Evolutionary conservation across 2,329 filamentous ascomycete species (phyloP), one percentile per base, ranked within the genome.

Genomic region (Aquanectria penicillioides): DNA sequence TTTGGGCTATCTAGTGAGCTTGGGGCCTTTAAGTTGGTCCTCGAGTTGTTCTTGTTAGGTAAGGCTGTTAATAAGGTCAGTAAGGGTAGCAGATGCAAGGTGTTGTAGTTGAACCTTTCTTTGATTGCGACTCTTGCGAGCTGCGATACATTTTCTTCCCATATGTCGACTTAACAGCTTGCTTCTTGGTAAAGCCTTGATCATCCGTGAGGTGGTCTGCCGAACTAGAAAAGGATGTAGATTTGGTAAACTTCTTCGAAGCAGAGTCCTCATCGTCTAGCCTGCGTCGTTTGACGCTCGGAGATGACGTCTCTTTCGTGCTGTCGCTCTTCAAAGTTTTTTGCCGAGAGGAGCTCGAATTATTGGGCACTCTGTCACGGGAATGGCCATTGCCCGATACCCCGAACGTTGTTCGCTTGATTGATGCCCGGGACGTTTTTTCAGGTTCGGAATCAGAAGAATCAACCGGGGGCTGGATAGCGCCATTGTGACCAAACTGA

Each of bases 331-430:
- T 7, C 13, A 17, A 18, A 33, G 13, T 25, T 13, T 52, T 53
- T 34, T 15, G 11, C 36, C 17, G 25, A 23, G 51, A 34, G 20
- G 55, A 41, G 23, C 50, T 53, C 20, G 51, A 37, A 12, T 43
- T 57, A 33, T 48, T 61, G 11, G 20, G 31, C 26, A 29, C 23
- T 15, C 33, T 57, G 33, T 48, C 62, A 10, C 37, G 53, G 25
- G 33, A 17, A 13, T 44, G 61, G 5, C n/a, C n/a, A n/a, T 29
- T 43, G 29, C 49, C 13, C n/a, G 54, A 22, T 17, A 40, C 26
- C 3, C 37, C 20, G 37, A 80, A 81, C 11, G 26, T 56, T n/a
- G 74, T 77, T 8, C 61, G 63, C 31, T 62, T 70, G 22, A 81
- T 80, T 48, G 71, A 61, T 13, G 66, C 74, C 5, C 65, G 61